phyloP scores from a whole-genome alignment of 225 moss, liverwort and hornwort genomes.

The Asterella californica region DNA sequence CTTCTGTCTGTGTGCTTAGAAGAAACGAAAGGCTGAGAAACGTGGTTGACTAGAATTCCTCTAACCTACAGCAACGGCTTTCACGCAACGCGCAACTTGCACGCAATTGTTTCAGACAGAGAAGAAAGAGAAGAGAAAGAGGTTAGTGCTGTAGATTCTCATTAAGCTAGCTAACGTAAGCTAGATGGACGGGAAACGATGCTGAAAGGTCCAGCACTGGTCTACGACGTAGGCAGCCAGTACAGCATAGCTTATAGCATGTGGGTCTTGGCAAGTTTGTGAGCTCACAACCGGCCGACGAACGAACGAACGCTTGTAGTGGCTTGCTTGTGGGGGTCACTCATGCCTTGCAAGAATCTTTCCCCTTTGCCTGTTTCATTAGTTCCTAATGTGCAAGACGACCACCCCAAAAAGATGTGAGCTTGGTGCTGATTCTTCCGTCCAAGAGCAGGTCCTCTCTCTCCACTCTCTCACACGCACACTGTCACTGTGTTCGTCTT shows the following conservation, averaged over 20 bases:
- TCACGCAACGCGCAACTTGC: background rate
- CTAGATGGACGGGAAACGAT: background rate
- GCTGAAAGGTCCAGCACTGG: background rate
- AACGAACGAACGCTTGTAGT: background rate
- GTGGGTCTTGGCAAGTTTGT: background rate
- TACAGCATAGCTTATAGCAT: background rate
- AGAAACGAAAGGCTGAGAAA: background rate
- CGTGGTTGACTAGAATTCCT: constrained; percentile 9
- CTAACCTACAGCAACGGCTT: background rate
- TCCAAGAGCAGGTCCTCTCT: no score
- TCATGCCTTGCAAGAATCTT: no score
- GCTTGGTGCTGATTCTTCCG: no score
- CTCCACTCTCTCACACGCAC: no score
- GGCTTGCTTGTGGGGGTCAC: background rate
- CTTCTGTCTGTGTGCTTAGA: background rate
- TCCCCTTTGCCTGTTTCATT: no score
- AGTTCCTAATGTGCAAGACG: no score
- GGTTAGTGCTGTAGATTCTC: background rate
- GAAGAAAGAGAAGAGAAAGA: background rate
- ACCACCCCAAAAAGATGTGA: no score
- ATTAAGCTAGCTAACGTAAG: no score
- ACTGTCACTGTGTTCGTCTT: no score
- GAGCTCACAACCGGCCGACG: background rate
- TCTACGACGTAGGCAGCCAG: background rate
- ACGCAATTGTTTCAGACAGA: background rate